Evolutionary conservation across 2,329 filamentous ascomycete species (phyloP).

Genomic region (Cordyceps cicadae): DNA sequence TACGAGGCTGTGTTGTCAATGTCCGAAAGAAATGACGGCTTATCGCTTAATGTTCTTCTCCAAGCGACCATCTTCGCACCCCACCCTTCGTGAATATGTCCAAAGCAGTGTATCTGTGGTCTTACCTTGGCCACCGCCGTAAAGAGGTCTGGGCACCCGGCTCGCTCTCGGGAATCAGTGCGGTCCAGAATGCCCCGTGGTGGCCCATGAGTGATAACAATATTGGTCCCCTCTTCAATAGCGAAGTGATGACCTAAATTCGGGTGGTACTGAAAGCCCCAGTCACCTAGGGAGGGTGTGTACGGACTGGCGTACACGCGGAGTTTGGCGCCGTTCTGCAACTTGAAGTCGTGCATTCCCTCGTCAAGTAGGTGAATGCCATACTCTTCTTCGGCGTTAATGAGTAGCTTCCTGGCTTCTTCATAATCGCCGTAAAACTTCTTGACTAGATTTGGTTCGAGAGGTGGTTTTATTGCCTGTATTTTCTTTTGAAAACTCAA

Average conservation of each 20-base stretch:
- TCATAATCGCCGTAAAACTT: conserved; percentile 29
- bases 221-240: conserved; percentile 20
- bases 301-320: conserved; percentile 38
- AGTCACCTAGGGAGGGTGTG: conserved; percentile 30
- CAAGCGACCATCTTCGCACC: conserved; percentile 39
- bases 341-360: conserved; percentile 30
- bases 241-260: conserved; percentile 18
- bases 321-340: conserved; percentile 33
- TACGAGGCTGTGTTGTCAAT: conserved; percentile 37
- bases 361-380: conserved; percentile 34
- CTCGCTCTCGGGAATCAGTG: conserved; percentile 19
- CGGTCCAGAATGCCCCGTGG: conserved; percentile 34
- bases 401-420: conserved; percentile 24
- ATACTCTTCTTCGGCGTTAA: conserved; percentile 17
- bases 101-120: conserved; percentile 30
- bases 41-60: conserved; percentile 22
- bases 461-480: conserved; percentile 7
- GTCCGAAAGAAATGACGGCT: conserved; percentile 36
- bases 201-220: conserved; percentile 29
- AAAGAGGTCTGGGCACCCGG: conserved; percentile 26
- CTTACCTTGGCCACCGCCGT: conserved; percentile 20
- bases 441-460: conserved; percentile 8
- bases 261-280: conserved; percentile 37
- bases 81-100: conserved; percentile 27
- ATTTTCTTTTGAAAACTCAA: conserved; percentile 26